A percentile compares a stretch with the other conserved stretches of the same genome.
Conservation (phyloP, 129 eudicot species). For the Cynara cardunculus region DNA sequence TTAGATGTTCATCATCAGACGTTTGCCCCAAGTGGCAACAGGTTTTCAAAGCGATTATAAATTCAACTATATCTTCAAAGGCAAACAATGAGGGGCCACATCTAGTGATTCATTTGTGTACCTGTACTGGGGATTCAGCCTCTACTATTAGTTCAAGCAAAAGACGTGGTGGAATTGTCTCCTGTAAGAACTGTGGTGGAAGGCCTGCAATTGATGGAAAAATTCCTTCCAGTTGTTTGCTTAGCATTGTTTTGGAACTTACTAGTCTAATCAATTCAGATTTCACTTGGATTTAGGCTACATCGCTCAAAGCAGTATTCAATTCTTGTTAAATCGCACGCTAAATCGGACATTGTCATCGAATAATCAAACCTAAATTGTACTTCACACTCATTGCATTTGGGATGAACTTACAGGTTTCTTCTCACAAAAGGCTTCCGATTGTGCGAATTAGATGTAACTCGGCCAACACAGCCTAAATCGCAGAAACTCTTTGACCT, state of each 20-base stretch:
- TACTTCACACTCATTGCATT: no score
- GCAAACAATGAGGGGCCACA: constrained; percentile 30
- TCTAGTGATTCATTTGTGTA: constrained; percentile 35
- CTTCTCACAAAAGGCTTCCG: no score
- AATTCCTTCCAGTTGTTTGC: constrained; percentile 28
- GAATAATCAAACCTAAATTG: no score
- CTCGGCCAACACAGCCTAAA: no score
- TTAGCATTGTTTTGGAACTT: constrained; percentile 35
- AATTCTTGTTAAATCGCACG: no score
- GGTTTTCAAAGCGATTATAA: constrained; percentile 7
- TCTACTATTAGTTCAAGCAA: constrained; percentile 29
- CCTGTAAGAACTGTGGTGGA: constrained; percentile 37
- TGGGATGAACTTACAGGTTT: no score
- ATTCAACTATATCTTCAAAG: background rate
- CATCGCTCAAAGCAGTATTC: no score
- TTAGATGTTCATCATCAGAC: constrained; percentile 10
- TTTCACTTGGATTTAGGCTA: constrained; percentile 33
- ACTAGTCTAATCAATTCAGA: constrained; percentile 31
- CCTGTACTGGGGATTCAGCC: constrained; percentile 39
- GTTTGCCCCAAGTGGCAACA: background rate
- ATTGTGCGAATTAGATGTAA: no score
- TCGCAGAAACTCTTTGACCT: no score
- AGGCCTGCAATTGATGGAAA: constrained; percentile 31
- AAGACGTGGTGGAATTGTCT: constrained; percentile 19
- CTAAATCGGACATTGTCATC: no score